Base-by-base conservation (phyloP, 139 green algal species). In the Penium margaritaceum region DNA sequence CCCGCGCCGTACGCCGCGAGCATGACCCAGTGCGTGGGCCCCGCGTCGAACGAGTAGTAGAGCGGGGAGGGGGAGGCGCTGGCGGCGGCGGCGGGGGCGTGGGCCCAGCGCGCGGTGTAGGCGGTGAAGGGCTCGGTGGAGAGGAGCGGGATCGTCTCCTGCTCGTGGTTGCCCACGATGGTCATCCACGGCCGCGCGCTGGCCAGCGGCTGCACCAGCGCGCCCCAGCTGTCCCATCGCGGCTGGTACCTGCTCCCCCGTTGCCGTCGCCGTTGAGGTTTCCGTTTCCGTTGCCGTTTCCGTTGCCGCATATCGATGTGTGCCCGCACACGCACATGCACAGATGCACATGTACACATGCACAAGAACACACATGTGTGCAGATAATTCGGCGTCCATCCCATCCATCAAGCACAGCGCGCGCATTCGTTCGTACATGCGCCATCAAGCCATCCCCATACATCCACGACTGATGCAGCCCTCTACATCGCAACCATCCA, bases 131-230 rank as follows among this genome's bases (percentile, higher is more conserved):
- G 35, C 2, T 34, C 35, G n/a, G 30, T 0, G n/a, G n/a, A n/a
- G 47, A 60, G 30, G 47, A n/a, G 47, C 36, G 62, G 14, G 24
- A 77, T n/a, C 27, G n/a, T 32, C 63, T 86, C 82, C 34, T 87
- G 63, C 67, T 91, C 89, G 64, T 95, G 89, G 67, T 94, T 94
- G 57, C 89, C 89, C 36, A 87, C 79, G 19, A 85, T 85, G 37
- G 79, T 72, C 57, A 88, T 80, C 78, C 83, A 88, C 0, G 85
- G 75, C 19, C 86, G 46, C 2, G 29, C 32, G 27, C 81, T 72
- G n/a, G 85, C 76, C 39, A 86, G 54, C 1, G 77, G 78, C 63
- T 89, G 58, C 12, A 90, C 74, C 54, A 95, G 71, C 1, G 83
- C 68, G 1, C 71, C 78, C 74, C 79, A 95, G 2, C 75, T 86